Evolutionary conservation across 2,329 filamentous ascomycete genomes (phyloP), one percentile per base, ranked within the genome.

Genomic region (Fusarium sp.): DNA sequence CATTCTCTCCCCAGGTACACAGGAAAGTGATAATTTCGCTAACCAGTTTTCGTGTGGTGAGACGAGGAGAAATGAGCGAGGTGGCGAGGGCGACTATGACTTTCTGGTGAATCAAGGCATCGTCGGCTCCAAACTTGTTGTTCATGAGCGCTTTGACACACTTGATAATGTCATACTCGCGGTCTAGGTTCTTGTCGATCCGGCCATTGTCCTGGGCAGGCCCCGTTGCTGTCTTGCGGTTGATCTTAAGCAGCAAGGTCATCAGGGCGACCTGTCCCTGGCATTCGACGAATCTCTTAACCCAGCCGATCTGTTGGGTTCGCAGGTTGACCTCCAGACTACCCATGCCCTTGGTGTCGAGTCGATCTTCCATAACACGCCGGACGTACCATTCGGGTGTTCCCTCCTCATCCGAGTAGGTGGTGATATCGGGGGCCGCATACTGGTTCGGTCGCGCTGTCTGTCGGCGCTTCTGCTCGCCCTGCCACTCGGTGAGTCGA

Each of bases 381-480:
- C 95, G 93, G 63, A 99, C 96, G 82, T 98, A 99, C 96, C 96
- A 99, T 84, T 98, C 96, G 4, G 97, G 97, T 59, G 94, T 97
- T 52, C 95, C 96, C 83, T 98, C 97, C 82, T 98, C 96, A 81
- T 98, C 95, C 9, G 94, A 94, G 77, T 94, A 92, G 48, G 92
- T 90, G 45, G 95, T 89, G 68, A 96, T 90, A 76, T 93, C 92
- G 68, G 90, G 82, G 81, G 89, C 90, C 66, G 92, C 89, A 76
- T 92, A 93, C 74, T 94, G 91, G 73, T 92, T 92, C 7, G 93
- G 88, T 71, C 92, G 91, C 39, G 92, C 91, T 63, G 94, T 93
- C 78, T 92, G 90, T 76, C 94, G 89, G 77, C 95, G 91, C 84
- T 96, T 98, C 84, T 98, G 95, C 81, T 98, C 96, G 48, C 95